Conservation (phyloP, 495 filamentous ascomycete species). For the Podospora tetraspora region DNA sequence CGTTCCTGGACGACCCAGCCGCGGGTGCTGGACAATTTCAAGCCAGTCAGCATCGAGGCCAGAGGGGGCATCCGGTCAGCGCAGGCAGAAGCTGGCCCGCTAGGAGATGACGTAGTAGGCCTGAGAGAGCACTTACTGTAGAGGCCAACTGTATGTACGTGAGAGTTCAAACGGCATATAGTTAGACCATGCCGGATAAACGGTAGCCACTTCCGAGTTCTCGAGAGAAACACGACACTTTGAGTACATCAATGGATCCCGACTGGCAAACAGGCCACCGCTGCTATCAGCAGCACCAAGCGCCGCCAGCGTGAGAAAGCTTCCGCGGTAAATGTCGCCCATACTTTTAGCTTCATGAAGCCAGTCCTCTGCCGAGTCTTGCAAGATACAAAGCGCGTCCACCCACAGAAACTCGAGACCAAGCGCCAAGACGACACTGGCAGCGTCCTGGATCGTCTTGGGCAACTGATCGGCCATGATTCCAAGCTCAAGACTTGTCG, state of each 20-base stretch:
- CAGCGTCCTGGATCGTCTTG: background rate
- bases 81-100: background rate
- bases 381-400: background rate
- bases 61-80: no score
- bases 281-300: background rate
- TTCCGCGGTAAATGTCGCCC: constrained; percentile 1
- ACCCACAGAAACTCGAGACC: background rate
- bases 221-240: background rate
- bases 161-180: background rate
- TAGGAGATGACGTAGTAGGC: background rate
- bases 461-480: background rate
- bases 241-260: background rate
- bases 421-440: background rate
- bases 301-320: background rate
- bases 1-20: background rate
- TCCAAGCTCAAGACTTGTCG: background rate
- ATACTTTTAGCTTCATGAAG: background rate
- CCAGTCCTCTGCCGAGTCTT: background rate
- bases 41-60: background rate
- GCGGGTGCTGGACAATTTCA: background rate
- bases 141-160: background rate
- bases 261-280: background rate
- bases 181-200: background rate
- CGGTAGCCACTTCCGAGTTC: background rate
- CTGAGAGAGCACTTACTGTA: background rate